Evolutionary conservation across 2,329 filamentous ascomycete species (phyloP), one percentile per base, ranked within the genome.

Genomic region (Madurella fahalii): DNA sequence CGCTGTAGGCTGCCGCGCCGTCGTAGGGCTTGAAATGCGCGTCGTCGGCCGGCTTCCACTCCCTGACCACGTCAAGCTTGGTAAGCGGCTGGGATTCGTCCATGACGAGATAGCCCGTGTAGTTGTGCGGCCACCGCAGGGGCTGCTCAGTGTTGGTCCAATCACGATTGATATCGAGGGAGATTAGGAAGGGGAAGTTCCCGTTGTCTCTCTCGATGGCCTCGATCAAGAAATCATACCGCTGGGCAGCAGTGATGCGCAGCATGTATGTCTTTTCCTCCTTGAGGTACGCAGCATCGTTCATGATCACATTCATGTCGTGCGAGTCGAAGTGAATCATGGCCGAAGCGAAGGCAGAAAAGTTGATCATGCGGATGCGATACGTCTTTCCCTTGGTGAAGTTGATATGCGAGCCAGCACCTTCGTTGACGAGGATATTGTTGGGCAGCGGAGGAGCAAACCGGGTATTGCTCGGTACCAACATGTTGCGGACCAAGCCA

Each of bases 11-110:
- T 1, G 72, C 65, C 53, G 76, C 67, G 5, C 74, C 72, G 61
- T 87, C 81, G 42, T 77, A 69, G 0, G 86, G 81, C 16, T 79
- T 71, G 9, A 89, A 77, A 1, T 69, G 71, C 32, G 80, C 75
- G 60, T 90, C 86, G 63, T 90, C 84, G 53, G 80, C 79, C 1
- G 85, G 83, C 40, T 79, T 55, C 61, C 69, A 76, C 16, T 60
- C 55, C 15, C 66, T 45, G 16, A 76, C 68, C 4, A 67, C 63
- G 4, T 72, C 65, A 5, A 58, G 53, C 17, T 59, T 56, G 39
- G 61, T 59, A 40, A 65, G 64, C 15, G 68, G 57, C 31, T 65
- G 62, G 15, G 58, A 59, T 0, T 63, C 50, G 51, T 75, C 65
- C 58, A 71, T 72, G 16, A 77, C 67, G 5, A 79, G 67, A 53